phyloP scores from a whole-genome alignment of 2,329 filamentous ascomycete genomes.

The Fusarium hostae region DNA sequence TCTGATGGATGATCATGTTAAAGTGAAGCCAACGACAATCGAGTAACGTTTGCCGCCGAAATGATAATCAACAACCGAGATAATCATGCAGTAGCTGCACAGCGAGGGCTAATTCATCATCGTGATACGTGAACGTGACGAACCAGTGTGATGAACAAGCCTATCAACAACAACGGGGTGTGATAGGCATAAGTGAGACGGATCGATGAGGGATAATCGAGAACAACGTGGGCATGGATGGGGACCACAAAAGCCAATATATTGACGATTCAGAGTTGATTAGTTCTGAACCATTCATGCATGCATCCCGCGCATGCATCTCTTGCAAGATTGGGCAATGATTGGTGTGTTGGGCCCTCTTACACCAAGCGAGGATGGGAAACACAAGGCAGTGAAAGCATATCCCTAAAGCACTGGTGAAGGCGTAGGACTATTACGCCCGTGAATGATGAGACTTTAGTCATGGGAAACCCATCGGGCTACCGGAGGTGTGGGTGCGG shows the following conservation, averaged over 20 bases:
- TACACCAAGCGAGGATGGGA: not conserved
- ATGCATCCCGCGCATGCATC: slow-evolving; percentile 46
- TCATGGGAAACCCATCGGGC: slow-evolving; percentile 37
- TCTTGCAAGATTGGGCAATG: slow-evolving; percentile 17
- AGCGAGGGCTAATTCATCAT: slow-evolving; percentile 7
- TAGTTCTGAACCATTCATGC: slow-evolving; percentile 33
- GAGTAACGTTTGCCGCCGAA: slow-evolving; percentile 15
- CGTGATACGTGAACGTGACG: slow-evolving; percentile 20
- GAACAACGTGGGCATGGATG: slow-evolving; percentile 16
- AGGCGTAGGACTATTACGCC: slow-evolving; percentile 31
- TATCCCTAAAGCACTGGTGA: not conserved
- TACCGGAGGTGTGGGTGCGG: slow-evolving; percentile 28
- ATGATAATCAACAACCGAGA: slow-evolving; percentile 11
- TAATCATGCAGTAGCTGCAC: not conserved
- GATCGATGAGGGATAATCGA: slow-evolving; percentile 43
- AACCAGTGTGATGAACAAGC: slow-evolving; percentile 15
- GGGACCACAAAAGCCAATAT: slow-evolving; percentile 31
- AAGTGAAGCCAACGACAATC: slow-evolving; percentile 10
- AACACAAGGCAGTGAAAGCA: slow-evolving; percentile 2
- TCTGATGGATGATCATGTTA: slow-evolving; percentile 12
- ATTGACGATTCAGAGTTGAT: slow-evolving; percentile 14
- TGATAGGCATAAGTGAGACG: slow-evolving; percentile 19
- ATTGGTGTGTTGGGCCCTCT: slow-evolving; percentile 20
- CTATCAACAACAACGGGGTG: slow-evolving; percentile 14
- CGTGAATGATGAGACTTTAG: slow-evolving; percentile 34